These are phyloP conservation scores for Podaxis carcinomalis DNA, from an alignment of 768 basidiomycete genomes.

Conservation along the genomic window DNA sequence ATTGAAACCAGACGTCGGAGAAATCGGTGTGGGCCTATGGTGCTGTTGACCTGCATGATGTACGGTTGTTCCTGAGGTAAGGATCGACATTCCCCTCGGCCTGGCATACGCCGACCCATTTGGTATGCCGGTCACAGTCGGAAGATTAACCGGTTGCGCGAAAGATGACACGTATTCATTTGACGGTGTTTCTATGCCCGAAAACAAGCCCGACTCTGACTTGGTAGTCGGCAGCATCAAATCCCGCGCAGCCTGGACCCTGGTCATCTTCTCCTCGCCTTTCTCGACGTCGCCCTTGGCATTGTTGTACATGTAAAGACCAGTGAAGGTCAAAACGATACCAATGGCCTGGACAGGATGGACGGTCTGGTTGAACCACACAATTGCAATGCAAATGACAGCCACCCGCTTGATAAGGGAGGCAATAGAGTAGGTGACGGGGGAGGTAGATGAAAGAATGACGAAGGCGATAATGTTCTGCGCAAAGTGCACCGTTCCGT, in stretches of 20 bases:
- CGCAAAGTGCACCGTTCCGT: constrained; percentile 93
- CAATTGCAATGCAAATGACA: constrained; percentile 95
- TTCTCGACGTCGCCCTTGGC: constrained; percentile 90
- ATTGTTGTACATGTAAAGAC: constrained; percentile 94
- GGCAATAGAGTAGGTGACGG: constrained; percentile 98
- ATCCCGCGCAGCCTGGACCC: constrained; percentile 69
- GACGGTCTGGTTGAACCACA: constrained; percentile 91
- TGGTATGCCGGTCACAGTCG: constrained; percentile 1
- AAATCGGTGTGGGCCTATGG: constrained; percentile 7
- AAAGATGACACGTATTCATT: constrained; percentile 15
- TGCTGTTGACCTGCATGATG: constrained; percentile 7
- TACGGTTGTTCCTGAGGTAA: constrained; percentile 2
- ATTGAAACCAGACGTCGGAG: constrained; percentile 2
- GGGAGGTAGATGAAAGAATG: constrained; percentile 92
- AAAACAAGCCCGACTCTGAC: constrained; percentile 50
- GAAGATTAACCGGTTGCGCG: not conserved
- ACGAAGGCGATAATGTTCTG: constrained; percentile 98
- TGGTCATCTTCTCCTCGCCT: constrained; percentile 84
- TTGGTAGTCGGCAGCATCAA: constrained; percentile 67
- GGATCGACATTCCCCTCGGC: constrained; percentile 28
- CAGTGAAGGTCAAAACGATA: constrained; percentile 86
- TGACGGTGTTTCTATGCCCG: constrained; percentile 34
- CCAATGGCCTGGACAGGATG: constrained; percentile 84
- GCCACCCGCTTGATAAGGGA: constrained; percentile 97
- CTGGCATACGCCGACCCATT: constrained; percentile 29